phyloP scores from a whole-genome alignment of 257 asterid species.

The Scutellaria minor region DNA sequence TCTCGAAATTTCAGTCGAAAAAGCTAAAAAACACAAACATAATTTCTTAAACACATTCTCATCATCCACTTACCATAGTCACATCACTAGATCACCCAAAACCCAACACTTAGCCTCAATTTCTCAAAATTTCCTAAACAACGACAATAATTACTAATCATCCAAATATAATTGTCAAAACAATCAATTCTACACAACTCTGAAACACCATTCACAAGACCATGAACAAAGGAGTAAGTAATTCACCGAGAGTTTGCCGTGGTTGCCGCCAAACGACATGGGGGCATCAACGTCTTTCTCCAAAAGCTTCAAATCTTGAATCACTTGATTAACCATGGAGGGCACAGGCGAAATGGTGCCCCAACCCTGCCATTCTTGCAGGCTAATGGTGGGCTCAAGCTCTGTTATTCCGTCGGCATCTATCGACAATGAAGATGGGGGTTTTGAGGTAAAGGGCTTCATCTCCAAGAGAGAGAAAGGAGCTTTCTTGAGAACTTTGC shows the following conservation, averaged over 20 bases:
- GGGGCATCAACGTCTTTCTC: slow-evolving; percentile 54
- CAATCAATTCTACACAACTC: neutral
- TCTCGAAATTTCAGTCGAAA: neutral
- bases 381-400: slow-evolving; percentile 53
- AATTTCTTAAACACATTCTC: neutral
- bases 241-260: slow-evolving; percentile 72
- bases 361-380: slow-evolving; percentile 95
- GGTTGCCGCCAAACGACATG: slow-evolving; percentile 84
- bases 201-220: slow-evolving; percentile 1
- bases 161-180: slow-evolving; percentile 2
- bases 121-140: neutral
- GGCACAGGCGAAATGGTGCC: slow-evolving; percentile 83
- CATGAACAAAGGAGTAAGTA: neutral
- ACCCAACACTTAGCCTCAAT: neutral
- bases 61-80: neutral
- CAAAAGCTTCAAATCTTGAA: slow-evolving; percentile 77
- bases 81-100: slow-evolving; percentile 19
- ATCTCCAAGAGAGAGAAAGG: slow-evolving; percentile 39
- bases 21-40: neutral
- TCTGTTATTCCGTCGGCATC: slow-evolving; percentile 32
- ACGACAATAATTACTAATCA: slow-evolving; percentile 13
- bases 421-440: slow-evolving; percentile 27
- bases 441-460: slow-evolving; percentile 37
- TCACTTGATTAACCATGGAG: slow-evolving; percentile 71
- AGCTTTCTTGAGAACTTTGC: slow-evolving; percentile 32